Evolutionary conservation across 768 basidiomycete genomes (phyloP), one percentile per base, ranked within the genome.

Genomic region (Pleurotus citrinopileatus): DNA sequence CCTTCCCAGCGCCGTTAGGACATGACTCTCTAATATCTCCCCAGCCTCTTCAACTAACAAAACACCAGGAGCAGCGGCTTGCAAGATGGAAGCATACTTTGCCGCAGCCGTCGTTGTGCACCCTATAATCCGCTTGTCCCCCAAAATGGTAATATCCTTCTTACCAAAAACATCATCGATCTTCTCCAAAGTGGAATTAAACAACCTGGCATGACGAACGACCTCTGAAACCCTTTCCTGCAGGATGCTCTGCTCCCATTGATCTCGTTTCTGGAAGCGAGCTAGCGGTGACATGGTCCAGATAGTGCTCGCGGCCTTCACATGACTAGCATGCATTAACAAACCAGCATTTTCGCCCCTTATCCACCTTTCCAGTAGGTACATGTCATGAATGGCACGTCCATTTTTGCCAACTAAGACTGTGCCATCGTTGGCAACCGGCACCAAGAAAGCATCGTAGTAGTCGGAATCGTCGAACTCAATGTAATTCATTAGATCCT

Each of bases 101-200:
- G 86, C 86, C 0, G 86, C 86, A 1, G 74, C 86, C 0, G 86
- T 86, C 0, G 86, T 88, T 0, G 86, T 88, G 55, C 85, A 86
- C 0, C 77, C 86, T 9, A 87, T 82, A 48, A 87, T 77, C 2
- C 80, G 66, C 62, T 82, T 85, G 36, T 52, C 65, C 47, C 62
- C 63, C 23, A 86, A 61, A 6, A 77, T 56, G 1, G 60, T 64
- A 0, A 62, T 54, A 4, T 64, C 69, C 4, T 65, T 67, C 53
- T 74, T 71, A 3, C 59, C 58, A 47, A 67, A 78, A 54, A 66
- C 72, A 42, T 67, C 69, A 1, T 62, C 58, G 3, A 84, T 44
- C 6, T 70, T 55, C 0, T 63, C 67, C 20, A 74, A 71, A n/a
- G 55, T 58, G 8, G 61, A 58, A 50, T 84, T 79, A 57, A 78